Evolutionary conservation across 2,329 filamentous ascomycete genomes (phyloP).

Genomic region (Nothophaeocryptopus gaeumannii): DNA sequence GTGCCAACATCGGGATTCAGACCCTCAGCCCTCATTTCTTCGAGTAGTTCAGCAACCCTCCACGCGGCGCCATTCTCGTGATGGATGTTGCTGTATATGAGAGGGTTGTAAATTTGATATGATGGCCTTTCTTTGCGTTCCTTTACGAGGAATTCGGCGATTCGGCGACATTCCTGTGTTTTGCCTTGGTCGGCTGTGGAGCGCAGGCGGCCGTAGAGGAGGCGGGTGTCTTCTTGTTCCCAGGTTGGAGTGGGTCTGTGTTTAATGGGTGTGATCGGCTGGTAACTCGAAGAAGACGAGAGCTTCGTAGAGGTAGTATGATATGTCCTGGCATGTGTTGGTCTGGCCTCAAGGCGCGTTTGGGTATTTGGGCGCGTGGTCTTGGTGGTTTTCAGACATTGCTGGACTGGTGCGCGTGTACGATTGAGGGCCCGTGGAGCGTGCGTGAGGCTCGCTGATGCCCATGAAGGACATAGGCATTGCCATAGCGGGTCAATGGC

Average conservation of each 20-base stretch:
- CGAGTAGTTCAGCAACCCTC: constrained; percentile 61
- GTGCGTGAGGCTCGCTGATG: constrained; percentile 1
- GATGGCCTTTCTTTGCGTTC: constrained; percentile 56
- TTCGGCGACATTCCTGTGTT: constrained; percentile 39
- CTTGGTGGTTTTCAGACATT: constrained; percentile 20
- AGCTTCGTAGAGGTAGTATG: no score
- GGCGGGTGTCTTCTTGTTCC: constrained; percentile 22
- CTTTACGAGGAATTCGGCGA: constrained; percentile 60
- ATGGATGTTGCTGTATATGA: constrained; percentile 70
- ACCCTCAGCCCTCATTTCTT: constrained; percentile 64
- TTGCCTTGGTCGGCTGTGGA: constrained; percentile 39
- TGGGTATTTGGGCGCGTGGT: constrained; percentile 1
- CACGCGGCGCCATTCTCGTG: constrained; percentile 62
- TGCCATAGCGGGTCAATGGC: constrained; percentile 61
- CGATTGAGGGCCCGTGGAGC: constrained; percentile 12
- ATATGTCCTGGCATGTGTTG: no score
- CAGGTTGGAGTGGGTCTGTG: constrained; percentile 8
- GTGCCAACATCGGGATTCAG: constrained; percentile 64
- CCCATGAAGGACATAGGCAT: constrained; percentile 57
- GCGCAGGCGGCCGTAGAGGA: constrained; percentile 52
- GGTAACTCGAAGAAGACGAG: no score
- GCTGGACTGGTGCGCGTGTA: constrained; percentile 7
- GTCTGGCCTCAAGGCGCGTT: constrained; percentile 1
- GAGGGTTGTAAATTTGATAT: constrained; percentile 65
- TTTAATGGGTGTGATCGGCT: no score